Evolutionary conservation across 306 rosid species (phyloP), one percentile per base, ranked within the genome.

Genomic region (Abrus precatorius): DNA sequence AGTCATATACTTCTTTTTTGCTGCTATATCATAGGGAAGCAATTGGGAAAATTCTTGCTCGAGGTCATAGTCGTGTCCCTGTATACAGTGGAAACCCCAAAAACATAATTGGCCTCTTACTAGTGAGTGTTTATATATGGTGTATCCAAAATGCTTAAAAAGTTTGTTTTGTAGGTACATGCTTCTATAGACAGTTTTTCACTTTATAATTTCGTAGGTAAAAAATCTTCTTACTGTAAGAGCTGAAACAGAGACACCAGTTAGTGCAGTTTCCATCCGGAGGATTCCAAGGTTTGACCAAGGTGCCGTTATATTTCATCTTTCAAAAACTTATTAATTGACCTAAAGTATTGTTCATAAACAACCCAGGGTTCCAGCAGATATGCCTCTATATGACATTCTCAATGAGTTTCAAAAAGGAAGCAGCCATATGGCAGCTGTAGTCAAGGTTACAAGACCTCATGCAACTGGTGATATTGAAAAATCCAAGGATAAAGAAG

Each of bases 361-460:
- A 80, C 63, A 71, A 75, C 79, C 0, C 91, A 95, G 99, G 83
- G 97, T 95, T 86, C 99, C 94, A 67, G 87, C 97, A 54, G 92
- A 95, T 86, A 91, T 93, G 97, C 98, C 99, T 80, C 86, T 95
- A 61, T 95, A 95, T 76, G 98, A 93, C 81, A 95, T 95, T 79
- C 87, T 95, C 83, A 95, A 95, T 10, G 99, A 95, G 87, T 95
- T 95, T 86, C 98, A 95, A 80, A 95, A 95, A 79, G 99, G 99
- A 28, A 89, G 95, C 77, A 95, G 99, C 74, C 99, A 95, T 85
- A 95, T 95, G 99, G 99, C 99, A 56, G 99, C 98, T 67, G 97
- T 95, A 69, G 96, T 93, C 63, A 95, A 86, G 84, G 85, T 86
- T 44, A 85, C 52, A 76, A 88, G 86, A 74, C 88, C 81, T 84